Percentiles rank a stretch among this genome's conserved stretches.
Evolutionary conservation across 768 basidiomycete species (phyloP).

Genomic region (Lepiota venenata): DNA sequence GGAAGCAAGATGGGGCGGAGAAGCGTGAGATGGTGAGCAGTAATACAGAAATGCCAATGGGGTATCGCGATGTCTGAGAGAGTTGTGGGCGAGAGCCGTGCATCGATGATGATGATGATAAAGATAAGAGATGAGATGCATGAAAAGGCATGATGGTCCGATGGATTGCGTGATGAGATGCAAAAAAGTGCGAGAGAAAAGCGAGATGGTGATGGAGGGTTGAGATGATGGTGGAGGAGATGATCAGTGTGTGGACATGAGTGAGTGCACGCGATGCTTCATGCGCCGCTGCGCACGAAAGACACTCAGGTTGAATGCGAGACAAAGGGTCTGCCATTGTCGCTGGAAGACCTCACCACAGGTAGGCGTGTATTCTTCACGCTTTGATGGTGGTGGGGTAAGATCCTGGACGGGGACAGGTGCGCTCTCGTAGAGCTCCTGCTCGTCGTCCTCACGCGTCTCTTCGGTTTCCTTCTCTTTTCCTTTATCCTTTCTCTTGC

Average conservation of each 20-base stretch:
- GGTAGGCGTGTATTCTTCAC: constrained; percentile 9
- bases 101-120: constrained; percentile 11
- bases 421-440: neutral
- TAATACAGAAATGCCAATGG: constrained; percentile 6
- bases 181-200: neutral
- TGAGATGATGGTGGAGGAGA: neutral
- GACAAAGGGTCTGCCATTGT: constrained; percentile 10
- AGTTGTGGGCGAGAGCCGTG: constrained; percentile 3
- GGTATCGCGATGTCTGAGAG: constrained; percentile 13
- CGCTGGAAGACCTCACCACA: constrained; percentile 11
- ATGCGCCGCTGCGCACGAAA: constrained; percentile 12
- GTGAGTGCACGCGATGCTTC: constrained; percentile 10
- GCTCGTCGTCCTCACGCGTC: constrained; percentile 3
- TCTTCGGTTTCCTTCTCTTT: constrained; percentile 4
- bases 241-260: constrained; percentile 7
- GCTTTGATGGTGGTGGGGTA: neutral
- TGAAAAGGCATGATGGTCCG: neutral
- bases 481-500: constrained; percentile 11
- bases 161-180: constrained; percentile 6
- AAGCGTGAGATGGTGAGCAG: constrained; percentile 3
- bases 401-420: neutral
- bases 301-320: constrained; percentile 11
- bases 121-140: constrained; percentile 9
- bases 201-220: neutral
- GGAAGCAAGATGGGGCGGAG: neutral